A percentile compares a stretch with the other conserved stretches of the same genome.
phyloP scores from a whole-genome alignment of 2,329 filamentous ascomycete species.

The Chrysosporium queenslandicum region DNA sequence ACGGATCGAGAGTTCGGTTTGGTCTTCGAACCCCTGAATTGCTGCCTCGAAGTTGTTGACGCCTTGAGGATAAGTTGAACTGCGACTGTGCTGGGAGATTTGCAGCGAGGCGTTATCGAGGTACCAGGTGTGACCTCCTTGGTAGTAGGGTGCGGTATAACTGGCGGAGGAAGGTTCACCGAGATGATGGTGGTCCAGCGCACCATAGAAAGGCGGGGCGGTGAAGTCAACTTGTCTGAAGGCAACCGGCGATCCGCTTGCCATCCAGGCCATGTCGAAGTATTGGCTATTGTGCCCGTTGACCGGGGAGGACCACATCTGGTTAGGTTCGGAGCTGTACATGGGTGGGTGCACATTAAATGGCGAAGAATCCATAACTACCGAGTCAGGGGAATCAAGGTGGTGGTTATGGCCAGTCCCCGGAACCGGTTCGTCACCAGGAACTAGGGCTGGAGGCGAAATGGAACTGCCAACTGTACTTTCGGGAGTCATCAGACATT shows the following conservation, averaged over 20 bases:
- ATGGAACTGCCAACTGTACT: neutral
- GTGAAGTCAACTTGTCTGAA: neutral
- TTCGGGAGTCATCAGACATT: neutral
- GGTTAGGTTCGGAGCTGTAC: neutral
- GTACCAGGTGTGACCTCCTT: neutral
- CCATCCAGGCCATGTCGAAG: neutral
- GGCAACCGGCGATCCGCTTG: neutral
- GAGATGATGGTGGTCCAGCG: neutral
- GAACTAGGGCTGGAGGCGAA: neutral
- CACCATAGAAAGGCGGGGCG: neutral
- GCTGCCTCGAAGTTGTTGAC: neutral
- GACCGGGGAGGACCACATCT: neutral
- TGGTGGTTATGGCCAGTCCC: neutral
- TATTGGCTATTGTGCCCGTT: neutral
- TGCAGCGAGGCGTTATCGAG: neutral
- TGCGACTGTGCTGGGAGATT: neutral
- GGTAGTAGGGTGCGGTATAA: neutral
- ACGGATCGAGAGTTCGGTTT: conserved; percentile 10
- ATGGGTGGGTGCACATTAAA: neutral
- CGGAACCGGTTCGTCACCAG: neutral
- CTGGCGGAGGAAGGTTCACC: neutral
- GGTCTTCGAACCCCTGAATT: conserved; percentile 10
- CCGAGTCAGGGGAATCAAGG: no score
- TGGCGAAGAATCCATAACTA: no score
- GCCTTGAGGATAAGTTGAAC: neutral